These are phyloP conservation scores for Trichosporon inkin DNA, from an alignment of 1,284 basidiomycete species.

Conservation along the genomic window DNA sequence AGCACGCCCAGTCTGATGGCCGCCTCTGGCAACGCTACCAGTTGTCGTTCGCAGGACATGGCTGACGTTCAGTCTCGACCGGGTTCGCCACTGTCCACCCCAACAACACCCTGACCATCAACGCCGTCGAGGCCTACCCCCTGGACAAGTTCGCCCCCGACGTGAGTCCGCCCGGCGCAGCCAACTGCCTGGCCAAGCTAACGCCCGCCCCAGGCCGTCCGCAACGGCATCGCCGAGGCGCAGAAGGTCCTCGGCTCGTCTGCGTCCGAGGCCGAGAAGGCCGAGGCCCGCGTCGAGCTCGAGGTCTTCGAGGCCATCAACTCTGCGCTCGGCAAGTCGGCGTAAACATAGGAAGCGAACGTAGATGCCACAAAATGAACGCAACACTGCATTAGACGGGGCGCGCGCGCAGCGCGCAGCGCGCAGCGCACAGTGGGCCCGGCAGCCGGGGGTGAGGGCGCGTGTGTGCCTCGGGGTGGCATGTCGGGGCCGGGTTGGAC, in stretches of 20 bases:
- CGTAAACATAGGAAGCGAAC: slow-evolving; percentile 3
- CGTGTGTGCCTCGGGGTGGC: too few relatives aligned
- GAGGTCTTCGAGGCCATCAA: slow-evolving; percentile 96
- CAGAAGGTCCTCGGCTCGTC: slow-evolving; percentile 73
- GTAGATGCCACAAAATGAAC: slow-evolving; percentile 9
- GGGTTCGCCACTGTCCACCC: slow-evolving; percentile 98
- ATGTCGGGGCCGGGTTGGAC: too few relatives aligned
- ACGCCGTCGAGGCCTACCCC: slow-evolving; percentile 93
- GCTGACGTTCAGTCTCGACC: slow-evolving; percentile 68
- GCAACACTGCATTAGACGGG: slow-evolving; percentile 1
- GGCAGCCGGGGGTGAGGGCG: too few relatives aligned
- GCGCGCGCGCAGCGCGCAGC: neutral
- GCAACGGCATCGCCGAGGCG: slow-evolving; percentile 84
- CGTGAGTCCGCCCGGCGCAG: slow-evolving; percentile 25
- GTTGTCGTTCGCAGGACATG: neutral
- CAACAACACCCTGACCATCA: slow-evolving; percentile 94
- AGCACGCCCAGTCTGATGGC: too few relatives aligned
- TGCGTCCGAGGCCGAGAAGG: slow-evolving; percentile 88
- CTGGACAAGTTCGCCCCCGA: slow-evolving; percentile 66
- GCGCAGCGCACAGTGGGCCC: too few relatives aligned
- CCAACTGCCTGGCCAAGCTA: neutral
- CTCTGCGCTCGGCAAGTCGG: slow-evolving; percentile 59
- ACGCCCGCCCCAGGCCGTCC: slow-evolving; percentile 68
- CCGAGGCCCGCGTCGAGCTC: slow-evolving; percentile 89
- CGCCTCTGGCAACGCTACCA: too few relatives aligned